Evolutionary conservation across 1,284 basidiomycete genomes (phyloP), one percentile per base, ranked within the genome.

Genomic region (Ganoderma sp.): DNA sequence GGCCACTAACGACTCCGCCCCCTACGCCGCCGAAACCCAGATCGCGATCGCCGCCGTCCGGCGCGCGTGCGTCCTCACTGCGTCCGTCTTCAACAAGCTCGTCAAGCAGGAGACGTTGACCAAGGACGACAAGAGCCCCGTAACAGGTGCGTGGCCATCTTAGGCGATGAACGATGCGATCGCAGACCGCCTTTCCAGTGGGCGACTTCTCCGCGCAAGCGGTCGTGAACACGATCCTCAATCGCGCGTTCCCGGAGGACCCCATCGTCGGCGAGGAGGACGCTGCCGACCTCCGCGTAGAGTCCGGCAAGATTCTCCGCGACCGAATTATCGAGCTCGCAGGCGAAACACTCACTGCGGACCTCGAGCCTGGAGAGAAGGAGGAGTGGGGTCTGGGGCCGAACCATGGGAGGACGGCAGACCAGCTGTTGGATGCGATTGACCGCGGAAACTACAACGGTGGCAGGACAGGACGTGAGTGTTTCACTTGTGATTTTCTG

Each of bases 191-290:
- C 39, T 50, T 42, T 14, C 58, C 74, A 97, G 95, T 97, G 37
- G 96, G 92, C 54, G 96, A 98, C 80, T 95, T 91, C 77, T 88
- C 95, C 4, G 94, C 95, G 0, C 97, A 98, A 78, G 94, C 96
- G 0, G 87, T 98, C 59, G 90, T 98, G 75, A 93, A 92, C 70
- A 88, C 90, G 56, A 91, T 98, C 73, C 86, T 96, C 37, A 77
- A 80, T 15, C 83, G 83, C 19, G 88, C 92, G 6, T 99, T 97
- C 81, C 95, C 96, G 0, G 75, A 86, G 0, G 97, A 99, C 80
- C 87, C 87, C 19, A 95, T 99, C 77, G 92, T 99, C 42, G 98
- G 97, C 41, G 98, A 99, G 81, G 98, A 99, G 81, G 96, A 98
- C 78, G 91, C 97, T 0, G 84, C 87, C 0, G 95, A 97, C 70